Evolutionary conservation across 805 yeast species (phyloP), one percentile per base, ranked within the genome.

Genomic region (Candida easanensis): DNA sequence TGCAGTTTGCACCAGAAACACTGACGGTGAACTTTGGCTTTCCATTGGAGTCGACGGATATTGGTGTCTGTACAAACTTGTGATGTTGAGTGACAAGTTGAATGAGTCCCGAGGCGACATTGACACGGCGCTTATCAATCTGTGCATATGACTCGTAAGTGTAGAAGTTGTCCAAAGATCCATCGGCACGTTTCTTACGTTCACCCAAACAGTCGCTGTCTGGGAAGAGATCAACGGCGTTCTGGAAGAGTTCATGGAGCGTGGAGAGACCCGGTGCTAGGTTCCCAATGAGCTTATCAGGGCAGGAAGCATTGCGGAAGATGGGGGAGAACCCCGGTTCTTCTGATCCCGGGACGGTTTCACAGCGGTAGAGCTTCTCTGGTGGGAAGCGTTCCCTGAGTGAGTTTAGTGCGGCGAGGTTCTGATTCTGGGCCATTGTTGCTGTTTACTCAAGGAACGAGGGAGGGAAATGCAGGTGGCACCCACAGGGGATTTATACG

Each of bases 1-100:
- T 60, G 34, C 80, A 62, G 54, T 79, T 79, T n/a, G 59, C 53
- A 21, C 78, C 69, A 47, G 72, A 77, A 14, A 79, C 49, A 11
- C 76, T 58, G 31, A 77, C 71, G 21, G 74, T 61, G 46, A 75
- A 77, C 20, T 52, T 44, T 7, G 51, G 50, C 35, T 64, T 54
- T 5, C 50, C 51, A 17, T 33, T 9, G 22, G 44, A 9, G 46
- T 45, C 21, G 22, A 41, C 20, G n/a, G 32, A 20, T 1, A 23
- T 19, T 1, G 31, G 16, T 4, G 39, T 17, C 26, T 41, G 42
- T 30, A 33, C 36, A 33, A 39, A 42, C 16, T 27, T 30, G 22
- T 13, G 32, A 38, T 41, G 52, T 9, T 45, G 26, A 3, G 41
- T 49, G 25, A 71, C 65, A 21, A 61, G 52, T 18, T 60, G 48